These are phyloP conservation scores for Colletotrichum ledebouriae DNA, from an alignment of 2,329 filamentous ascomycete species.

Conservation along the genomic window DNA sequence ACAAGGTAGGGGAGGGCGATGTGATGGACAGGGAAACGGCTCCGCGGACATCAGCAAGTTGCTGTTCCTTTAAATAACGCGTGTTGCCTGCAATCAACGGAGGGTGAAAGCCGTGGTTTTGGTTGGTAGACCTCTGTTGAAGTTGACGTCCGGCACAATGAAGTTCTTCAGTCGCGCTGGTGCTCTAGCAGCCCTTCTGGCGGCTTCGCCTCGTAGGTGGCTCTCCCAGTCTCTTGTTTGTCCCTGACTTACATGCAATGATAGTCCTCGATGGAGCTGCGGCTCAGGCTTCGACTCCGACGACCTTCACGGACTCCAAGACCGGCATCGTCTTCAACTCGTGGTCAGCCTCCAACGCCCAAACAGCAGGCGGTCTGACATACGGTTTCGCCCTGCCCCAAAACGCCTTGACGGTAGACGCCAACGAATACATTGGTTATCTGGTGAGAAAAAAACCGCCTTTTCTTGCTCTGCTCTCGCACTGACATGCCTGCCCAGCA, in stretches of 20 bases:
- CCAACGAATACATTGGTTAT: conserved; percentile 71
- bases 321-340: conserved; percentile 68
- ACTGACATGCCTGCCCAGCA: conserved; percentile 50
- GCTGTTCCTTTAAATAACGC: conserved; percentile 27
- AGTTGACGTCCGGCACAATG: conserved; percentile 34
- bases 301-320: conserved; percentile 57
- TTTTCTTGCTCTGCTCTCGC: not conserved
- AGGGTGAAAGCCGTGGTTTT: not conserved
- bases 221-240: not conserved
- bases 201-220: conserved; percentile 32
- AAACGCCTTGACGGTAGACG: conserved; percentile 60
- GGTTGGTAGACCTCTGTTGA: conserved; percentile 29
- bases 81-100: not conserved
- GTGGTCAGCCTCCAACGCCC: conserved; percentile 55
- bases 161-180: conserved; percentile 38
- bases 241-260: conserved; percentile 6
- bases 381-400: conserved; percentile 69
- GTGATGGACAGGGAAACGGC: conserved; percentile 1
- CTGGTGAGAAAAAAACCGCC: conserved; percentile 57
- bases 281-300: conserved; percentile 42
- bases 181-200: conserved; percentile 39
- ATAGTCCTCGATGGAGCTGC: conserved; percentile 38
- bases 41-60: not conserved
- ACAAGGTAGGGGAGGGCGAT: not conserved
- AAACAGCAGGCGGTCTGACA: conserved; percentile 59